Base-by-base conservation (phyloP, 495 filamentous ascomycete species). In the Neurospora cerealis region DNA sequence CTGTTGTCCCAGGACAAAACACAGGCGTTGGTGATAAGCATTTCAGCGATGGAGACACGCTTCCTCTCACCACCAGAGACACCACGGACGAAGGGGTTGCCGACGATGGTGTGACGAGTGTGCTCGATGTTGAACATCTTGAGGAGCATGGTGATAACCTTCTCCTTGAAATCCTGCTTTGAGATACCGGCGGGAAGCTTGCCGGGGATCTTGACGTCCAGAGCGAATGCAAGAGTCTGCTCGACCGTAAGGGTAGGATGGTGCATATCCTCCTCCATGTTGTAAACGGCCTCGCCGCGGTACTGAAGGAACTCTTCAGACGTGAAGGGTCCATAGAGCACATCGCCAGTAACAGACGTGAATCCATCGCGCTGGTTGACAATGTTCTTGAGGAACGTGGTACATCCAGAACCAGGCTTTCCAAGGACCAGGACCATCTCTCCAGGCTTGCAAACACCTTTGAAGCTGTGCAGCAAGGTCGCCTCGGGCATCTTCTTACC, bases 351-450 rank as follows among this genome's bases (percentile, higher is more conserved):
- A 15, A 97, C 85, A 8, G 85, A 85, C 2, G 92, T 93, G 77
- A 93, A 97, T 44, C 94, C 94, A 76, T 86, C 88, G 8, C 93
- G 87, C 77, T 94, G 91, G 75, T 97, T 96, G 19, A 91, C 88
- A 74, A 98, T 92, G 32, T 90, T 88, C 80, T 96, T 96, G 28
- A 97, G 84, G 76, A 97, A 95, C 0, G 93, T 93, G 0, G 94
- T 94, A 79, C 94, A 97, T 41, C 94, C 94, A 10, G 90, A 91
- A 0, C 94, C 95, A 0, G 95, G 95, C 71, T 92, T 88, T 13
- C 95, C 94, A 24, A 98, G 86, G 11, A 98, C 95, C 24, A 98
- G 83, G 2, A 96, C 86, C 94, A 97, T 97, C 81, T 98, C 94
- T 19, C 95, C 95, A 1, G 92, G 90, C 75, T 90, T 90, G 40